Base-by-base conservation (phyloP, 305 asterid genomes). In the Petunia hybrid region DNA sequence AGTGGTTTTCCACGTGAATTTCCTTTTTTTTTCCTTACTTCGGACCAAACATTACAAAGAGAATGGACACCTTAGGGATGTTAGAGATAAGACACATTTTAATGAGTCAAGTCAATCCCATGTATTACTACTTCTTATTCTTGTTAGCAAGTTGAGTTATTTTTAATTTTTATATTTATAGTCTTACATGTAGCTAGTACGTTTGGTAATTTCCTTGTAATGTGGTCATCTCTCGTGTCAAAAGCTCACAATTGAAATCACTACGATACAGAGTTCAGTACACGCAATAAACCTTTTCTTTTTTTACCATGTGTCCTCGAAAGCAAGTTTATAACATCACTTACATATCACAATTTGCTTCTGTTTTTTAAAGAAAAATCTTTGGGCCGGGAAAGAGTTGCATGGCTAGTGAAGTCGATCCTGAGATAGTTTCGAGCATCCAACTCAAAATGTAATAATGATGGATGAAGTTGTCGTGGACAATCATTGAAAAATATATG, bases 51-150 rank as follows among this genome's bases (percentile, higher is more conserved):
- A 22, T 22, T 22, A 22, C 31, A 22, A 22, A 0, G 31, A 22
- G 31, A 22, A 22, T 22, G 55, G 55, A 48, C 56, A 8, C 13
- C 0, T 13, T 4, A 61, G 41, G 41, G 67, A 41, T 66, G 2
- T 66, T 39, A 67, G 36, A 12, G 5, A 41, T 5, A 31, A 16
- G 51, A 40, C 31, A 66, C 31, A 35, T 66, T 66, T 51, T 40
- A n/a, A 67, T 6, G 31, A 68, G 75, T n/a, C 75, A n/a, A 68
- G 56, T 68, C 55, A 68, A 68, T 42, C 4, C 38, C 55, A 68
- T n/a, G 3, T 7, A 41, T 41, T 12, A 64, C 13, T 66, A 36
- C 31, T 22, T 0, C 31, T 22, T 22, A 22, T 22, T 22, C 31
- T 22, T 22, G 31, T 22, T 22, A 67, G 8, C 53, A 67, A 7